Conservation (phyloP, 2,329 filamentous ascomycete species). For the Trichoderma sp. region DNA sequence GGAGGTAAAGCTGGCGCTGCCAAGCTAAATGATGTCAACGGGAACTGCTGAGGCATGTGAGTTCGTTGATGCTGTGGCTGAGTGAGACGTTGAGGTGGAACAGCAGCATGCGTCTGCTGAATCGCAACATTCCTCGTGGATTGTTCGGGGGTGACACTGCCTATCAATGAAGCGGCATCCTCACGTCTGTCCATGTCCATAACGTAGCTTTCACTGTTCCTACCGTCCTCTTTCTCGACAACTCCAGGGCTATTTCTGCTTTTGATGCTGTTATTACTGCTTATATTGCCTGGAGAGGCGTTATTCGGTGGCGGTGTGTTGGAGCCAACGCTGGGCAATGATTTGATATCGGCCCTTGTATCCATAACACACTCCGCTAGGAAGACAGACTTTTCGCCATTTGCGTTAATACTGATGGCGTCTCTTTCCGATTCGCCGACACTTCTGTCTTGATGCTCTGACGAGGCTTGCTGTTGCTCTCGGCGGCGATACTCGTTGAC, state of each 20-base stretch:
- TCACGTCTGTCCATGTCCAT: background rate
- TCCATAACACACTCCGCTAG: background rate
- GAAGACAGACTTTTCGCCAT: background rate
- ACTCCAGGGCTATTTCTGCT: background rate
- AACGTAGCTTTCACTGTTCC: background rate
- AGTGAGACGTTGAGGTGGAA: background rate
- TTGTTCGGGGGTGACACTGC: background rate
- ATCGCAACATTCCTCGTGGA: background rate
- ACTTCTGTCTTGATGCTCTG: background rate
- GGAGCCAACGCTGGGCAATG: background rate
- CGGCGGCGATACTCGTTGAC: slow-evolving; percentile 23
- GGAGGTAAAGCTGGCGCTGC: background rate
- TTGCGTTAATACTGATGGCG: background rate
- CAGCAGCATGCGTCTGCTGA: background rate
- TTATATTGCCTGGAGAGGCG: background rate
- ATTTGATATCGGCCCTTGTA: background rate
- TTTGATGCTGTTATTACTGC: background rate
- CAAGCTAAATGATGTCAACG: background rate
- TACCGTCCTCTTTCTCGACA: background rate
- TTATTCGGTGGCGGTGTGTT: background rate
- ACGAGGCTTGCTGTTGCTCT: slow-evolving; percentile 4
- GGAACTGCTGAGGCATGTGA: background rate
- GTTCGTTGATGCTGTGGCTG: background rate
- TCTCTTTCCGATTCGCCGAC: background rate
- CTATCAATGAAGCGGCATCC: background rate